Evolutionary conservation across 129 eudicot genomes (phyloP).

Genomic region (Centrapalus pauciflorus): DNA sequence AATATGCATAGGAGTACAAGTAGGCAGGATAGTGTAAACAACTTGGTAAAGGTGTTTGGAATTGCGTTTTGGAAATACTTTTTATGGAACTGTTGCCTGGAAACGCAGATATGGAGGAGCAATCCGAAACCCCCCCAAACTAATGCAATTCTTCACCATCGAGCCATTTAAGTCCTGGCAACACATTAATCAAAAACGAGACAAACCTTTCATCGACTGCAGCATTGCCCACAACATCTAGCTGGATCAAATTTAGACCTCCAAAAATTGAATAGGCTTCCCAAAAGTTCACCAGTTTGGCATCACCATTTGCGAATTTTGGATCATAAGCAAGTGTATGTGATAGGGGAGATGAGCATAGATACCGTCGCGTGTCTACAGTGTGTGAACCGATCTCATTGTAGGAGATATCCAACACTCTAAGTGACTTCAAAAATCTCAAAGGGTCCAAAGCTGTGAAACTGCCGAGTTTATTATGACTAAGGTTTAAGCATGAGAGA

Average conservation of each 20-base stretch:
- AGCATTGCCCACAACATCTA: constrained; percentile 65
- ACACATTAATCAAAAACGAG: constrained; percentile 39
- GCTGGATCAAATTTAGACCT: constrained; percentile 48
- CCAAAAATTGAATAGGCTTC: constrained; percentile 63
- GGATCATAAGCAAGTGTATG: constrained; percentile 46
- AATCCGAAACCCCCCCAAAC: background rate
- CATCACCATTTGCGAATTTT: constrained; percentile 17
- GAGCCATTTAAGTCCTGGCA: constrained; percentile 72
- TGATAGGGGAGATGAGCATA: constrained; percentile 73
- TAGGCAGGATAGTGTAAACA: too few species aligned
- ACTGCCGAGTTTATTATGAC: constrained; percentile 65
- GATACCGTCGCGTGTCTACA: constrained; percentile 68
- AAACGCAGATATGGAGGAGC: too few species aligned
- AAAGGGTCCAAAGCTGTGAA: constrained; percentile 77
- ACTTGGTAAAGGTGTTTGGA: too few species aligned
- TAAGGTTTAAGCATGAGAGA: constrained; percentile 71
- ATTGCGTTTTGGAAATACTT: too few species aligned
- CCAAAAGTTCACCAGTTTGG: constrained; percentile 41
- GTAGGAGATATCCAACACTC: constrained; percentile 60
- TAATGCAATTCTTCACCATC: constrained; percentile 53
- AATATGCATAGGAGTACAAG: too few species aligned
- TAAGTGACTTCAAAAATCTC: constrained; percentile 49
- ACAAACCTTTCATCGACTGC: constrained; percentile 41
- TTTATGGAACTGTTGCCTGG: too few species aligned
- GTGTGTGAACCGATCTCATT: constrained; percentile 82